A percentile compares a stretch with the other conserved stretches of the same genome.
Conservation (phyloP, 768 basidiomycete genomes). For the Tephrocybe sp. region DNA sequence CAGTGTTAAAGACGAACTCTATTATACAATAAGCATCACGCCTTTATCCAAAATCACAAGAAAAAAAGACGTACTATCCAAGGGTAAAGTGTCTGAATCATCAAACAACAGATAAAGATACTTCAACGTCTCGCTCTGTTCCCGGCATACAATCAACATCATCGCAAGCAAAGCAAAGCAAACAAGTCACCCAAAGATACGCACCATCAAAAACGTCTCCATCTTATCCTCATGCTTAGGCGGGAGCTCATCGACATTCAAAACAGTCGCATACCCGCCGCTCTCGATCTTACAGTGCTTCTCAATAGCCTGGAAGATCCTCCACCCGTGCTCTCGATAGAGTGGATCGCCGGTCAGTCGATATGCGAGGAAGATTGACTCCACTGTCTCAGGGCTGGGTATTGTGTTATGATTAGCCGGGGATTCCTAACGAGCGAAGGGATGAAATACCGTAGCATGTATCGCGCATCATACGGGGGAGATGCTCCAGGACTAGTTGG, state of each 20-base stretch:
- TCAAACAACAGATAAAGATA: constrained; percentile 89
- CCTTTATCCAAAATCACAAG: background rate
- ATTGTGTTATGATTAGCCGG: background rate
- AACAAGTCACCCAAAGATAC: constrained; percentile 20
- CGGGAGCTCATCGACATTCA: constrained; percentile 80
- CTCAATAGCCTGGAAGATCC: constrained; percentile 87
- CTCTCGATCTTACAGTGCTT: constrained; percentile 71
- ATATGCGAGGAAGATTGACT: constrained; percentile 89
- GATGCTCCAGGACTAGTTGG: constrained; percentile 31
- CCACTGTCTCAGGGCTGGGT: constrained; percentile 85
- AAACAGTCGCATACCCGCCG: constrained; percentile 82
- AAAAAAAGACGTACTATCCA: constrained; percentile 55
- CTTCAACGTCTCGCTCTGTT: constrained; percentile 84
- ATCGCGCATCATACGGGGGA: constrained; percentile 80
- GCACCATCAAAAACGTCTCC: constrained; percentile 92
- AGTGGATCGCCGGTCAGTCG: constrained; percentile 81
- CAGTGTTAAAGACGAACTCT: constrained; percentile 94
- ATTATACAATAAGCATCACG: background rate
- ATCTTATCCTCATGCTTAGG: constrained; percentile 79
- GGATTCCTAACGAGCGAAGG: background rate
- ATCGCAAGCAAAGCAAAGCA: background rate
- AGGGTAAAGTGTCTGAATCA: constrained; percentile 65
- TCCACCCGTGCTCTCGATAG: constrained; percentile 85
- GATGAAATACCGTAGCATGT: constrained; percentile 73
- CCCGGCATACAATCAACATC: background rate